Conservation (phyloP, 345 rosid species). For the Corymbia maculata region DNA sequence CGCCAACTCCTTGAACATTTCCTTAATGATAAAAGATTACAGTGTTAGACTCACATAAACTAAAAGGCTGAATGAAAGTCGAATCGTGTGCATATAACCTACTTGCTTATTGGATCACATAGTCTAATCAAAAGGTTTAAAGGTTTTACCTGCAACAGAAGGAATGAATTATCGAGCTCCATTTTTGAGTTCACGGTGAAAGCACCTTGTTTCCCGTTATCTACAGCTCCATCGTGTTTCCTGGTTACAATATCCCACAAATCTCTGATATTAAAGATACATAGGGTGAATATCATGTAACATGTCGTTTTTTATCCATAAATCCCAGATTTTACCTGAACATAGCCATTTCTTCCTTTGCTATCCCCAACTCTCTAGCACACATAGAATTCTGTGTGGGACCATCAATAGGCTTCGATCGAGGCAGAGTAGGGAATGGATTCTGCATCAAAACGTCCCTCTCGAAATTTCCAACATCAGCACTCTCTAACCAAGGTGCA, state of each 20-base stretch:
- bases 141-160: constrained; percentile 51
- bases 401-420: constrained; percentile 32
- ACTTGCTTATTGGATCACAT: not conserved
- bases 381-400: constrained; percentile 22
- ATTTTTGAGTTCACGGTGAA: constrained; percentile 40
- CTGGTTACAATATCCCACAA: constrained; percentile 34
- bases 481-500: constrained; percentile 41
- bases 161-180: constrained; percentile 38
- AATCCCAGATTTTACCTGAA: not conserved
- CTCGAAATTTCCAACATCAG: constrained; percentile 29
- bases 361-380: constrained; percentile 35
- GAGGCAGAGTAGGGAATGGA: constrained; percentile 13
- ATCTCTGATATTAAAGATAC: constrained; percentile 36
- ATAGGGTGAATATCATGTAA: not conserved
- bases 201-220: constrained; percentile 57
- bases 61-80: not conserved
- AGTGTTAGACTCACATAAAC: not conserved
- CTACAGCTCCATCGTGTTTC: constrained; percentile 41
- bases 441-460: constrained; percentile 26
- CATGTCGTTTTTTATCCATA: not conserved
- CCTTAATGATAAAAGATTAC: constrained; percentile 23
- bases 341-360: constrained; percentile 44
- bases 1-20: constrained; percentile 54
- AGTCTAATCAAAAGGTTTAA: not conserved
- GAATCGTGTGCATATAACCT: not conserved